Evolutionary conservation across 495 filamentous ascomycete species (phyloP).

Genomic region (Staphylotrichum longicolle): DNA sequence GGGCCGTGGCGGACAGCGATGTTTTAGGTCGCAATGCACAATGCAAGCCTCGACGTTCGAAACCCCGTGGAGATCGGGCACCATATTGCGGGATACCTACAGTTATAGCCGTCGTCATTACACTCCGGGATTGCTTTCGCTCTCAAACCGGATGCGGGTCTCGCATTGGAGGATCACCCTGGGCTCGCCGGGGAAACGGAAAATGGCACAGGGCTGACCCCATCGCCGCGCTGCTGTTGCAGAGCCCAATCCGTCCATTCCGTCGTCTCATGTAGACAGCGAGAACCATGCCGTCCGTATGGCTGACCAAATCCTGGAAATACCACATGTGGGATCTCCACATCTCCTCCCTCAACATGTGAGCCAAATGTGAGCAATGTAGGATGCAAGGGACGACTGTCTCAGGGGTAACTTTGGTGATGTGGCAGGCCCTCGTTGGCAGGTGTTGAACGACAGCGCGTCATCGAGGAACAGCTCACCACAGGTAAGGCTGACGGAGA

Average conservation of each 20-base stretch:
- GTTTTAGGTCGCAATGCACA: background rate
- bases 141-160: constrained; percentile 7
- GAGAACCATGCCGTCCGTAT: constrained; percentile 1
- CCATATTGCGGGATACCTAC: too few relatives aligned
- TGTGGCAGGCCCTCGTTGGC: background rate
- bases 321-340: background rate
- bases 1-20: background rate
- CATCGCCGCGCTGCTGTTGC: background rate
- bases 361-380: background rate
- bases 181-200: constrained; percentile 6
- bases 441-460: background rate
- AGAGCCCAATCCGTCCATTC: too few relatives aligned
- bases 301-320: background rate
- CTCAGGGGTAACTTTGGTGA: background rate
- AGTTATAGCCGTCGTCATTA: background rate
- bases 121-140: background rate
- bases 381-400: background rate
- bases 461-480: too few relatives aligned
- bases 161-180: constrained; percentile 2
- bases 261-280: constrained; percentile 6
- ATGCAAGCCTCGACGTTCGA: background rate
- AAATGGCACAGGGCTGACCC: background rate
- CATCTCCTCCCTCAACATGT: background rate
- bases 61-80: background rate
- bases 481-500: too few relatives aligned